Percentiles rank a stretch among this genome's conserved stretches.
phyloP scores from a whole-genome alignment of 345 rosid species.

The Aethionema arabicum region DNA sequence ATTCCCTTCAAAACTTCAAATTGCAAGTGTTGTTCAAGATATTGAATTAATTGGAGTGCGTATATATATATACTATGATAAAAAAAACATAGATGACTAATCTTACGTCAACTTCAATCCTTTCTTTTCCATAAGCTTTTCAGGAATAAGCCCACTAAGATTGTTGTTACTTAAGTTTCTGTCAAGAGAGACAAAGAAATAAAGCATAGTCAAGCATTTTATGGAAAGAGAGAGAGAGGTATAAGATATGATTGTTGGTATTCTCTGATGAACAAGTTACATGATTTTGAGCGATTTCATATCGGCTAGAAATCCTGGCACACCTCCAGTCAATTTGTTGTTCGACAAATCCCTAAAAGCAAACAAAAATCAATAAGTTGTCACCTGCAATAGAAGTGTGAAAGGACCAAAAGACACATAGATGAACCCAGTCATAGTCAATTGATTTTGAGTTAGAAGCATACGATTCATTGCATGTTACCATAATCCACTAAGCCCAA shows the following conservation, averaged over 20 bases:
- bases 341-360: slow-evolving; percentile 50
- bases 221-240: too few species aligned
- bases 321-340: slow-evolving; percentile 39
- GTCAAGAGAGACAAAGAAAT: slow-evolving; percentile 7
- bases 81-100: background rate
- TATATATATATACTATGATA: too few species aligned
- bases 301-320: slow-evolving; percentile 46
- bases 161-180: slow-evolving; percentile 44
- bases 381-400: too few species aligned
- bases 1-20: slow-evolving; percentile 4
- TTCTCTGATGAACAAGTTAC: slow-evolving; percentile 36
- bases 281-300: slow-evolving; percentile 40
- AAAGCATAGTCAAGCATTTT: background rate
- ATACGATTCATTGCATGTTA: too few species aligned
- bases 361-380: too few species aligned
- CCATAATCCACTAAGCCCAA: too few species aligned
- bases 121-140: slow-evolving; percentile 29
- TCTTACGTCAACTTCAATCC: slow-evolving; percentile 16
- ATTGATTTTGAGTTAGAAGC: too few species aligned
- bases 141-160: slow-evolving; percentile 40
- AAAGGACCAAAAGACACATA: too few species aligned
- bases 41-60: background rate
- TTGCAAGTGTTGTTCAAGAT: background rate
- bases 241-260: background rate
- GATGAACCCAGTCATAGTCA: too few species aligned